Conservation (phyloP, 345 rosid species). For the Triadica sebifera region DNA sequence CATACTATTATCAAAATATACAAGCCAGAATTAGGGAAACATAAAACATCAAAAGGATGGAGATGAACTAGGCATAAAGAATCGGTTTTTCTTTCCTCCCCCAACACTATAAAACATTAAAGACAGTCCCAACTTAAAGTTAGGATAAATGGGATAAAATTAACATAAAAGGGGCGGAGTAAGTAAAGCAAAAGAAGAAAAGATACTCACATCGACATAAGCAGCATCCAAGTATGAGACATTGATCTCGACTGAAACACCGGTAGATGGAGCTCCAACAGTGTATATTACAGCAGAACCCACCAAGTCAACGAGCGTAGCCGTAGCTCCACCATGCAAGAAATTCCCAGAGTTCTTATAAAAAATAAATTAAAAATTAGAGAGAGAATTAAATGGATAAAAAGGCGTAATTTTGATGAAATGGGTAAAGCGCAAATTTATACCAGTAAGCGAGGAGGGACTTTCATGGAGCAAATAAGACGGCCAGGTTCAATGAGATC, state of each 20-base stretch:
- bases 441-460: conserved; percentile 79
- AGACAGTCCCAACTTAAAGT: conserved; percentile 9
- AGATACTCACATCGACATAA: conserved; percentile 50
- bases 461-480: conserved; percentile 69
- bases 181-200: conserved; percentile 19
- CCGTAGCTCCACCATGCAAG: conserved; percentile 98
- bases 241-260: conserved; percentile 87
- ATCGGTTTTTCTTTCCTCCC: not conserved
- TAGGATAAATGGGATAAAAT: too few relatives aligned
- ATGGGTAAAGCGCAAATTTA: not conserved
- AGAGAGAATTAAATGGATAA: not conserved
- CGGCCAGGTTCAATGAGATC: conserved; percentile 79
- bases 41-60: too few relatives aligned
- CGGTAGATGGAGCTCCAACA: conserved; percentile 42
- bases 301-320: conserved; percentile 76
- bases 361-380: not conserved
- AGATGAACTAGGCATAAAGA: too few relatives aligned
- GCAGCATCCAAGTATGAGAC: conserved; percentile 89
- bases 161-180: conserved; percentile 21
- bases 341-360: conserved; percentile 72
- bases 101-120: not conserved
- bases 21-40: not conserved
- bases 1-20: not conserved
- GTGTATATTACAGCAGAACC: conserved; percentile 75
- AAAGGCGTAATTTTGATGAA: not conserved